Conservation (phyloP, 371 early-diverging fungal species). For the Paraphysoderma sedebokerense region DNA sequence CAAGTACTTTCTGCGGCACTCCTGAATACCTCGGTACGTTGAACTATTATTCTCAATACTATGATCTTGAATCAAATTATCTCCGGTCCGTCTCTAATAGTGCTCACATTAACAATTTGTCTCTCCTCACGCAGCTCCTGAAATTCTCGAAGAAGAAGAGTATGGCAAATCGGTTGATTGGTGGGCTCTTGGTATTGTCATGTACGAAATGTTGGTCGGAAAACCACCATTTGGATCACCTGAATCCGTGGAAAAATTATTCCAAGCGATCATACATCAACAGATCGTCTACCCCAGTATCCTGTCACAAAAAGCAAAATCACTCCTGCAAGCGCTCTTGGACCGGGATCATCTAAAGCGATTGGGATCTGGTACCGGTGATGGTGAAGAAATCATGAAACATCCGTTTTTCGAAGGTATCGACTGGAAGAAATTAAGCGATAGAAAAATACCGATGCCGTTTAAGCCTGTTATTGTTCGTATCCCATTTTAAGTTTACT, state of each 20-base stretch:
- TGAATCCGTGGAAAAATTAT: constrained; percentile 13
- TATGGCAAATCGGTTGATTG: constrained; percentile 43
- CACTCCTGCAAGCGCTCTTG: constrained; percentile 1
- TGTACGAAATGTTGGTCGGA: constrained; percentile 45
- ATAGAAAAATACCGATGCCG: constrained; percentile 18
- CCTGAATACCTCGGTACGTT: constrained; percentile 27
- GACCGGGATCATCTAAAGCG: constrained; percentile 22
- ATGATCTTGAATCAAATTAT: not conserved
- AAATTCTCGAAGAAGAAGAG: constrained; percentile 24
- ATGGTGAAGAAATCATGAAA: constrained; percentile 31
- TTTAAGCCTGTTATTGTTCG: constrained; percentile 27
- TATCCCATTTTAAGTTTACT: too few species aligned
- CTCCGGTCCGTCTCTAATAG: too few species aligned
- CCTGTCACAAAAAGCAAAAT: constrained; percentile 1
- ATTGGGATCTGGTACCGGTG: constrained; percentile 23
- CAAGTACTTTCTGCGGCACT: constrained; percentile 49
- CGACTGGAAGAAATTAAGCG: constrained; percentile 31
- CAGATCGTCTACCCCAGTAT: constrained; percentile 2
- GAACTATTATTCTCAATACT: not conserved
- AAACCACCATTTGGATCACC: constrained; percentile 10
- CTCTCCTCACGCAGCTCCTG: too few species aligned
- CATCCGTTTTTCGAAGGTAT: constrained; percentile 33
- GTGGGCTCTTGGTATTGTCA: constrained; percentile 50
- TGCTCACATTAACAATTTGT: too few species aligned
- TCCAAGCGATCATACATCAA: constrained; percentile 6